Conservation (phyloP, 306 rosid species). For the Prunus fruticosa region DNA sequence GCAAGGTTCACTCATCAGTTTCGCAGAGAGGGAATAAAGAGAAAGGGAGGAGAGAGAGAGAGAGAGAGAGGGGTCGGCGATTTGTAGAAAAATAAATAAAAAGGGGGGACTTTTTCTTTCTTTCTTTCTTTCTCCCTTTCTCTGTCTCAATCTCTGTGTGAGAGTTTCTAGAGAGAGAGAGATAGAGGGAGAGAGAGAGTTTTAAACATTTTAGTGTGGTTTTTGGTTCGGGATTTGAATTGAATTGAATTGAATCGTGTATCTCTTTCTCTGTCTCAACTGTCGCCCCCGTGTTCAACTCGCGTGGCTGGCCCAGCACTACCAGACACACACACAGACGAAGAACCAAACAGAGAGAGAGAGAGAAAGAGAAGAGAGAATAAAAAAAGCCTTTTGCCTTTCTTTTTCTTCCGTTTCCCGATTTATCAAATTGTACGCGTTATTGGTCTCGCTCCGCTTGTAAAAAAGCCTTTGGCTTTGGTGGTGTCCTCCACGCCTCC, state of each 20-base stretch:
- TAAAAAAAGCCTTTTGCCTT: conserved; percentile 16
- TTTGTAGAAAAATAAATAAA: background rate
- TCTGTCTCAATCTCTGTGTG: background rate
- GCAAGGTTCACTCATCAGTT: background rate
- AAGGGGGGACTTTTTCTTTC: background rate
- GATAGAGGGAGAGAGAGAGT: background rate
- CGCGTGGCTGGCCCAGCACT: conserved; percentile 52
- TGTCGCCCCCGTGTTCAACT: conserved; percentile 78
- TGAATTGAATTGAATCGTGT: conserved; percentile 3
- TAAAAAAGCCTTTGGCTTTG: too few species aligned
- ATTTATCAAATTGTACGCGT: conserved; percentile 2
- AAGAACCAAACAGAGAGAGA: conserved; percentile 12
- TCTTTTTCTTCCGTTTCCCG: background rate
- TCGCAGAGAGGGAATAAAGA: background rate
- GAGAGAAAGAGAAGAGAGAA: conserved; percentile 13
- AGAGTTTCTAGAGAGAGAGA: background rate
- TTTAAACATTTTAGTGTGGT: background rate
- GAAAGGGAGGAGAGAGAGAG: background rate
- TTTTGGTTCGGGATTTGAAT: background rate
- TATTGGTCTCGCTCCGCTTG: background rate
- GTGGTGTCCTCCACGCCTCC: too few species aligned
- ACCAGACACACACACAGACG: background rate
- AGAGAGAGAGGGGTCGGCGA: background rate
- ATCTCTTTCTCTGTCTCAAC: conserved; percentile 44
- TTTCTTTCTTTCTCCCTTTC: background rate